Evolutionary conservation across 805 yeast genomes (phyloP).

Genomic region (Saturnispora serradocipensis): DNA sequence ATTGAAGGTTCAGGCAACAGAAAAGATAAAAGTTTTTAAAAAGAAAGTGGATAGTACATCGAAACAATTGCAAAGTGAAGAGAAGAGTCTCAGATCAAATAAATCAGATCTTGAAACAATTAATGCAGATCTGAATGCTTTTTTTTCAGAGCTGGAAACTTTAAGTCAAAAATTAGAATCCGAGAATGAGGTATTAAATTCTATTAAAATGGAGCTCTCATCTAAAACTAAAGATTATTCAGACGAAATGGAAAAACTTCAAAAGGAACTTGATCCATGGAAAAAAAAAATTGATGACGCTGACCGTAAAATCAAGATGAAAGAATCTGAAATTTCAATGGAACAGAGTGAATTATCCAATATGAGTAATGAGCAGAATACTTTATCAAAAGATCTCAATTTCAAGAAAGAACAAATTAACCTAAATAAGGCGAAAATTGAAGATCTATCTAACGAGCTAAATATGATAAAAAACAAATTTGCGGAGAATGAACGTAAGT

Average conservation of each 20-base stretch:
- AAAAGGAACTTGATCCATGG: conserved; percentile 76
- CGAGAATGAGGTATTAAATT: conserved; percentile 52
- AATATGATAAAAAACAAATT: conserved; percentile 46
- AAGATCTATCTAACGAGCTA: conserved; percentile 39
- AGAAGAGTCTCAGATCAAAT: conserved; percentile 35
- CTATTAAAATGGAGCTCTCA: conserved; percentile 55
- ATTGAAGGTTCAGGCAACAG: conserved; percentile 62
- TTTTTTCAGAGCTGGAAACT: conserved; percentile 34
- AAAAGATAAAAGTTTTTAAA: conserved; percentile 58
- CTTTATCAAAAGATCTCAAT: conserved; percentile 25
- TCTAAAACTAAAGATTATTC: conserved; percentile 66
- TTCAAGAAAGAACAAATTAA: conserved; percentile 28
- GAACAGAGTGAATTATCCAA: conserved; percentile 38
- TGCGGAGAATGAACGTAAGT: conserved; percentile 47
- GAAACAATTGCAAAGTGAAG: conserved; percentile 43
- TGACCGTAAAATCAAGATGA: conserved; percentile 55
- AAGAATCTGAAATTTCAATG: conserved; percentile 55
- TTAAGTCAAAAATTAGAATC: conserved; percentile 36
- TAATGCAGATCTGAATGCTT: conserved; percentile 35
- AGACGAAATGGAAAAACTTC: conserved; percentile 52
- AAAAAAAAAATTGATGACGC: conserved; percentile 54
- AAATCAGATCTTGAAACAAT: conserved; percentile 38
- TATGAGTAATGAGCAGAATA: conserved; percentile 33
- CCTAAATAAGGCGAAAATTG: conserved; percentile 38
- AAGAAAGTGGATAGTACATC: conserved; percentile 50